Evolutionary conservation across 2,329 filamentous ascomycete species (phyloP), one percentile per base, ranked within the genome.

Genomic region (Scedosporium dehoogii): DNA sequence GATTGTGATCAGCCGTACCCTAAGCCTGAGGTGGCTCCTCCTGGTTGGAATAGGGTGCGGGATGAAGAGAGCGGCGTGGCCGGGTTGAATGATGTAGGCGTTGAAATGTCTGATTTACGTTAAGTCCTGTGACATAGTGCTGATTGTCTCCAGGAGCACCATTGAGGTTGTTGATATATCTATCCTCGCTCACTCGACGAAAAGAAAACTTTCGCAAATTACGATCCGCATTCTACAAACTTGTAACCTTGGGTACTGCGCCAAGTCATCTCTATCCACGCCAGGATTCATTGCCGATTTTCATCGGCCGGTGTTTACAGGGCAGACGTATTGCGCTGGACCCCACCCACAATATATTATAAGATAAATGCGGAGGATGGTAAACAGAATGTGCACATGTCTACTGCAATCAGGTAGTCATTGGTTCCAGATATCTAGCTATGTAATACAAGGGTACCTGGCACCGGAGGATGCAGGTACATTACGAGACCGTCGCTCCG

Each of bases 1-100:
- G 74, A 75, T 44, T 87, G 85, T 68, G 73, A 85, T 63, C 80
- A 85, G 70, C 85, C 85, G 2, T 82, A 84, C 67, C 79, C 81
- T 1, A 71, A 74, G 2, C 81, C 81, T 1, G 74, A 74, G 12
- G 69, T 69, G 2, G 75, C 76, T 41, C 69, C 68, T 59, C 62
- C 66, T 1, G 71, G 70, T 1, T 79, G 77, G 75, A 71, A 72
- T 63, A 75, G 81, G 16, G 71, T 85, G 33, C 73, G 78, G 46
- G 83, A 85, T 62, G 82, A 84, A 64, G 83, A 85, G 68, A 79
- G 81, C 64, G 79, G 74, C 27, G 71, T 70, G 27, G 69, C 65
- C 58, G 74, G 60, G 7, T 48, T 60, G 46, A 38, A 57, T 44
- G 57, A 75, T 72, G 75, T 75, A 73, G 75, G 75, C 66, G 68